Evolutionary conservation across 202 grass and related monocot genomes (phyloP).

Genomic region (Schoenoplectus tabernaemontani): DNA sequence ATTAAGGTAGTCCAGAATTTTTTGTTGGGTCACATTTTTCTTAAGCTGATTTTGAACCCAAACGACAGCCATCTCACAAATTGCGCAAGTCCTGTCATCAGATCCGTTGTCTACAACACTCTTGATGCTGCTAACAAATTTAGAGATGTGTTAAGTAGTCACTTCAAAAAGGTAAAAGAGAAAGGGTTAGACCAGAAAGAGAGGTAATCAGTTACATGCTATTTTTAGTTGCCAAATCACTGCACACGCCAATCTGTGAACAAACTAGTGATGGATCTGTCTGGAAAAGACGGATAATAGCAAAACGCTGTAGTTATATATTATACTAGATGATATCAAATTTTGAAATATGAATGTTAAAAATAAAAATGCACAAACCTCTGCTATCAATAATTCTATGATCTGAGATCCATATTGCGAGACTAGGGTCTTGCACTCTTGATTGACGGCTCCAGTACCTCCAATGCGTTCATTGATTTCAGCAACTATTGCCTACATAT

Average conservation of each 20-base stretch:
- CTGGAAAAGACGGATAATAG: conserved; percentile 31
- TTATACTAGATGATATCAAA: too few relatives aligned
- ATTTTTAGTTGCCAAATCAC: conserved; percentile 46
- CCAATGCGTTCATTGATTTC: conserved; percentile 89
- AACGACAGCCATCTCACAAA: conserved; percentile 85
- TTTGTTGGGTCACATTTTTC: conserved; percentile 55
- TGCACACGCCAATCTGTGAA: conserved; percentile 66
- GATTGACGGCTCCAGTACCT: conserved; percentile 57
- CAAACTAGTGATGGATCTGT: conserved; percentile 53
- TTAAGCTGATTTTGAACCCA: conserved; percentile 83
- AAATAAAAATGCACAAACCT: conserved; percentile 41
- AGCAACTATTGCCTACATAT: conserved; percentile 61
- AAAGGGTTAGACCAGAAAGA: neutral
- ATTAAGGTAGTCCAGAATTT: conserved; percentile 58
- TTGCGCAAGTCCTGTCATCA: conserved; percentile 38
- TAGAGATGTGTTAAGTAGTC: conserved; percentile 2
- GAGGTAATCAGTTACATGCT: conserved; percentile 40
- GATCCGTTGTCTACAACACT: conserved; percentile 36
- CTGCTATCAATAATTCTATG: conserved; percentile 49
- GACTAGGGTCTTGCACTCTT: conserved; percentile 88
- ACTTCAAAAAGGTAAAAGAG: neutral
- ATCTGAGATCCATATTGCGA: conserved; percentile 78
- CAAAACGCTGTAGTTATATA: too few relatives aligned
- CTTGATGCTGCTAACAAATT: conserved; percentile 37
- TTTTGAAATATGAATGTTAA: neutral